Evolutionary conservation across 495 filamentous ascomycete species (phyloP).

Genomic region (Penicillium cinerascens): DNA sequence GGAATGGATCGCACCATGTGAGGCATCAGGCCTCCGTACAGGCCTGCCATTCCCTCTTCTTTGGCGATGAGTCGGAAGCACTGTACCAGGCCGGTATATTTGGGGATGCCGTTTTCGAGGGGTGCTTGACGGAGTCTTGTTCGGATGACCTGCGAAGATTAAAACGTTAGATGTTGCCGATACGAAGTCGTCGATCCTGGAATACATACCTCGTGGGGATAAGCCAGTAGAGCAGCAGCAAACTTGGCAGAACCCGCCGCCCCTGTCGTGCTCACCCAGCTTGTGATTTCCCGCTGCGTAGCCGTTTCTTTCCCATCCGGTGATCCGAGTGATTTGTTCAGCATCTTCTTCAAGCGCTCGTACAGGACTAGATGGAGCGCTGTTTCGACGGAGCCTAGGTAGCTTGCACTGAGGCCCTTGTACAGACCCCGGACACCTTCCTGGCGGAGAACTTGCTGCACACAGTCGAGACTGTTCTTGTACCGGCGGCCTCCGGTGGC

Average conservation of each 20-base stretch:
- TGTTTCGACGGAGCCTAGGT: slow-evolving; percentile 80
- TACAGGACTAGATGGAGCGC: slow-evolving; percentile 87
- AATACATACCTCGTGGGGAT: slow-evolving; percentile 74
- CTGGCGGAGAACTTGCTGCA: slow-evolving; percentile 66
- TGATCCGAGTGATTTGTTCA: slow-evolving; percentile 54
- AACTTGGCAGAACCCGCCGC: slow-evolving; percentile 82
- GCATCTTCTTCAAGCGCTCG: slow-evolving; percentile 70
- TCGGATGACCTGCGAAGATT: slow-evolving; percentile 63
- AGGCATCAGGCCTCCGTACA: slow-evolving; percentile 84
- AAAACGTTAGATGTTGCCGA: slow-evolving; percentile 2
- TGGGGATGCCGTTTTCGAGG: slow-evolving; percentile 63
- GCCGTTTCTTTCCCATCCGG: slow-evolving; percentile 26
- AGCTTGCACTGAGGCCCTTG: slow-evolving; percentile 81
- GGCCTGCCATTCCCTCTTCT: slow-evolving; percentile 74
- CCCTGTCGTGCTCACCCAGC: slow-evolving; percentile 50
- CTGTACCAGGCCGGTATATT: slow-evolving; percentile 79
- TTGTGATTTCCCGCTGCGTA: slow-evolving; percentile 26
- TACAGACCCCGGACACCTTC: slow-evolving; percentile 79
- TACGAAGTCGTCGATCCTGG: slow-evolving; percentile 3
- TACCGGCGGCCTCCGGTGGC: slow-evolving; percentile 62
- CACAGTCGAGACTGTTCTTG: slow-evolving; percentile 78
- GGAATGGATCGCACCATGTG: slow-evolving; percentile 85
- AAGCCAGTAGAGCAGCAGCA: slow-evolving; percentile 72
- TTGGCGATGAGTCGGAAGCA: slow-evolving; percentile 79
- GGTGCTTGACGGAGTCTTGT: slow-evolving; percentile 81